Evolutionary conservation across 2,329 filamentous ascomycete species (phyloP), one percentile per base, ranked within the genome.

Genomic region (Davidsoniella eucalypti): DNA sequence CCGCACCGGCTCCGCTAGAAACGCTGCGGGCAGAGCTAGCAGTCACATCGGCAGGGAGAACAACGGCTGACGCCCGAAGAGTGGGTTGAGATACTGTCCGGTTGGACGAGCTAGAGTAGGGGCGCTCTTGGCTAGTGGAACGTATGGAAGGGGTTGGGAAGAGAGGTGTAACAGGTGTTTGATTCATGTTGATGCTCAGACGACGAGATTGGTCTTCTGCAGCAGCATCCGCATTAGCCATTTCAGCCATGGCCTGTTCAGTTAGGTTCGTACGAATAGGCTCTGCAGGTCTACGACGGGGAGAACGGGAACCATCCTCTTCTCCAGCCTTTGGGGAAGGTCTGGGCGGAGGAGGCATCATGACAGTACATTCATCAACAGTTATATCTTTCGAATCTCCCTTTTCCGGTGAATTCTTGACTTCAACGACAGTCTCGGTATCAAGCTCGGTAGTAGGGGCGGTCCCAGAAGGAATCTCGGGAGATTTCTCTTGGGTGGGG

Each of bases 141-240:
- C 50, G 50, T 10, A 52, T 17, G 16, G 38, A 48, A 5, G 47
- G 39, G n/a, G 58, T 63, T 0, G 72, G 67, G 55, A 75, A 77
- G 49, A 79, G 73, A 0, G 83, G 75, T 12, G 76, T 81, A 40
- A 83, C 76, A n/a, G 87, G 85, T n/a, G 87, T 87, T 10, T 50
- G 40, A 2, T 48, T 41, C 62, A 87, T 88, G 18, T 83, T 79
- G 7, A 92, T 79, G 1, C 75, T 74, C 55, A 93, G 77, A 2
- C 85, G 82, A 60, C 81, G 82, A n/a, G 87, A 87, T 65, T 94
- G 78, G 60, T 92, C 75, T 16, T 94, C 68, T 2, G 82, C 87
- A 25, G 87, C 87, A 50, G 78, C 83, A 58, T 86, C 83, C 50
- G 94, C 67, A 64, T 94, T 87, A 52, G 93, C 84, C 21, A 40